These are phyloP conservation scores for Agarophyton chilense DNA, from an alignment of 23 red algal species.

Conservation along the genomic window DNA sequence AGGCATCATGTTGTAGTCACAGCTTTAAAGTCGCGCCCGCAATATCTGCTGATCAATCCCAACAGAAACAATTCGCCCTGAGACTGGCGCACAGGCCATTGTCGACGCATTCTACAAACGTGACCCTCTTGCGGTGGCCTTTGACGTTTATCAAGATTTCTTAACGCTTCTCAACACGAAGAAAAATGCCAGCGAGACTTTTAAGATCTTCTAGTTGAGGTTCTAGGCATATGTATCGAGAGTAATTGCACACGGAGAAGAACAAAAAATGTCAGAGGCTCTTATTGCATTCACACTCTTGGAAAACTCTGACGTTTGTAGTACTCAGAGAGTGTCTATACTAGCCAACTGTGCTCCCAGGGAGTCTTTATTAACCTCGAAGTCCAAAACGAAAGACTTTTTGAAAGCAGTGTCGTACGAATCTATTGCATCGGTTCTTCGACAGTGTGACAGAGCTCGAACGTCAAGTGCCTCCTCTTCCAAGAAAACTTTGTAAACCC, in stretches of 20 bases:
- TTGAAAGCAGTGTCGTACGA: too few relatives aligned
- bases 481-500: too few relatives aligned
- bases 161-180: neutral
- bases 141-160: conserved; percentile 6
- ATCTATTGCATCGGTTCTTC: too few relatives aligned
- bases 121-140: neutral
- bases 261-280: neutral
- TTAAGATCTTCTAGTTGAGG: neutral
- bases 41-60: neutral
- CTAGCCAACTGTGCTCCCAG: too few relatives aligned
- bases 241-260: neutral
- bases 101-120: neutral
- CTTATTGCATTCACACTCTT: neutral
- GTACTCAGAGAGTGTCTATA: neutral
- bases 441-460: too few relatives aligned
- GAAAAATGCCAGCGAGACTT: neutral
- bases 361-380: too few relatives aligned
- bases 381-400: too few relatives aligned
- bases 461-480: too few relatives aligned
- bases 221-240: neutral
- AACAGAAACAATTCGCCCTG: neutral
- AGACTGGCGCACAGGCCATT: neutral
- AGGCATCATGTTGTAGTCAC: too few relatives aligned
- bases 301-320: neutral
- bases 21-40: too few relatives aligned